Evolutionary conservation across 495 filamentous ascomycete genomes (phyloP), one percentile per base, ranked within the genome.

Genomic region (Pyrenula massariospora): DNA sequence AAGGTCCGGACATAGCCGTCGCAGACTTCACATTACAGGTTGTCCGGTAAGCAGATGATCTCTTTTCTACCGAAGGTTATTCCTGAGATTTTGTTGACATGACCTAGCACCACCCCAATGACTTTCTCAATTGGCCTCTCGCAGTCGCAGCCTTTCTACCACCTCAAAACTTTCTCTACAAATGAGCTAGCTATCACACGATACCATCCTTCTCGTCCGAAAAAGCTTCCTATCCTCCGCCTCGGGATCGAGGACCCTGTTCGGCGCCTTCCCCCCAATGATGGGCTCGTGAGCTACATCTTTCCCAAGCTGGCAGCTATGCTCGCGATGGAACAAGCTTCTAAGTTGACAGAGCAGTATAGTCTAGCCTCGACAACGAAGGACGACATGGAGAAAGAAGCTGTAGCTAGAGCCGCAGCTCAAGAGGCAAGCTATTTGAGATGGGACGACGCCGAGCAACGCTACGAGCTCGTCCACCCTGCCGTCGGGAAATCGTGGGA

Each of bases 391-490:
- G 78, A 84, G 62, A 74, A 77, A 56, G 72, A 77, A 10, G 77
- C 81, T 2, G 77, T 88, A 22, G 75, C 79, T 12, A 75, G 77
- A 31, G 82, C 84, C 20, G 86, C 85, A 2, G 83, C 84, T 53
- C 78, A 83, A 52, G 87, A 92, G 64, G 85, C 83, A 47, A 87
- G 81, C 53, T 79, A 82, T 8, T 74, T 92, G 2, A 79, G 84
- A 8, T 90, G 84, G 84, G 82, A 88, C 64, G 69, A 75, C 15
- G 76, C 81, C 54, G 73, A 73, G 53, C 64, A 72, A 53, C 77
- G 76, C 48, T 88, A 91, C 67, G 85, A 86, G 63, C 73, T 92
- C 11, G 81, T 82, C 24, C 87, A 91, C 63, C 87, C 87, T 70
- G 8, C 62, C 61, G 42, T 65, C 68, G 1, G 63, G 65, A 51